Evolutionary conservation across 2,329 filamentous ascomycete species (phyloP).

Genomic region (Trichoderma simmonsii): DNA sequence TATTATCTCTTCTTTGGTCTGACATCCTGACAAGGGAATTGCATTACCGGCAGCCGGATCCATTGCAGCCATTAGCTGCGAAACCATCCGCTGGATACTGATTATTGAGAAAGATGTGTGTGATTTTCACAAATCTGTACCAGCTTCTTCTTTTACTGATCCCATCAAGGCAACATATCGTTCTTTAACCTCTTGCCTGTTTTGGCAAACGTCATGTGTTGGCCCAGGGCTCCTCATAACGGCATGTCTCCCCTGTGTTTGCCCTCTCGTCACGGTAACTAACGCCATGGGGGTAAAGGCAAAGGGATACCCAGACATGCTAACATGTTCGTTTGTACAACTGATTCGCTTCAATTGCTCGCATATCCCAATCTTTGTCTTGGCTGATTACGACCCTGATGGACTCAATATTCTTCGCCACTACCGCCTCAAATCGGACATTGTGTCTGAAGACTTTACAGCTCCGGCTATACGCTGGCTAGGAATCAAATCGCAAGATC

Average conservation of each 20-base stretch:
- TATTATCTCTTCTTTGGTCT: not conserved
- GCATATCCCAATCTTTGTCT: constrained; percentile 54
- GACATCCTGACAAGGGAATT: constrained; percentile 46
- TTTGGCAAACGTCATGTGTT: constrained; percentile 48
- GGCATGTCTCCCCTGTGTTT: constrained; percentile 37
- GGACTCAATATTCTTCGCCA: constrained; percentile 71
- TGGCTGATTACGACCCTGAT: constrained; percentile 76
- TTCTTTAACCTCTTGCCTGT: constrained; percentile 56
- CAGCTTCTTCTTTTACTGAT: constrained; percentile 19
- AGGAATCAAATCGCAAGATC: constrained; percentile 51
- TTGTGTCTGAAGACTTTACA: constrained; percentile 57
- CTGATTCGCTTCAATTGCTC: constrained; percentile 47
- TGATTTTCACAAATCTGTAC: not conserved
- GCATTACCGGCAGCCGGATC: constrained; percentile 56
- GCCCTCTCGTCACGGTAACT: not conserved
- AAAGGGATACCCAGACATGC: constrained; percentile 78
- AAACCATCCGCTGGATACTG: constrained; percentile 58
- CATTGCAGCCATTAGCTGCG: constrained; percentile 50
- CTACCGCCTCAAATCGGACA: constrained; percentile 68
- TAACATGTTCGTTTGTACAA: constrained; percentile 63
- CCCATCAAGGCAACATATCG: constrained; percentile 66
- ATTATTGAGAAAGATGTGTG: constrained; percentile 76
- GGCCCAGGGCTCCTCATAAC: constrained; percentile 67
- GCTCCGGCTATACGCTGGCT: constrained; percentile 61
- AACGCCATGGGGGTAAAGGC: constrained; percentile 46